Evolutionary conservation across 495 filamentous ascomycete species (phyloP).

Genomic region (Talaromyces ruber): DNA sequence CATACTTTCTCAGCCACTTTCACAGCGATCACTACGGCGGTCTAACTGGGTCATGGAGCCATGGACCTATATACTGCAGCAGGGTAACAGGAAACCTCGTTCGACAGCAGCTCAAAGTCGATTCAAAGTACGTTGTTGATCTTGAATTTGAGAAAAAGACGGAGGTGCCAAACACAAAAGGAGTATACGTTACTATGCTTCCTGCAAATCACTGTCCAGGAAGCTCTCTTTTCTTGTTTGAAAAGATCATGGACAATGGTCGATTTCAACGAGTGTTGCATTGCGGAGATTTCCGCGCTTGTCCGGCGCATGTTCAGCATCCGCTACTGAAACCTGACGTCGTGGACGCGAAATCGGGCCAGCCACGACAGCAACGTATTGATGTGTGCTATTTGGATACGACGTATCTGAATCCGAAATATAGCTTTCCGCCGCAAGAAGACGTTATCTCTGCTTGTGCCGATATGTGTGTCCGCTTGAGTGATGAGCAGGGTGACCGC

Average conservation of each 20-base stretch:
- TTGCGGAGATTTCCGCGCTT: constrained; percentile 93
- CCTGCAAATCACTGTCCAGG: constrained; percentile 95
- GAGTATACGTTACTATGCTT: constrained; percentile 88
- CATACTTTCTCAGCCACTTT: constrained; percentile 97
- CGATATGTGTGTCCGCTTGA: constrained; percentile 72
- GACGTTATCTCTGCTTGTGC: constrained; percentile 82
- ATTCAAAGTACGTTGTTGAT: constrained; percentile 76
- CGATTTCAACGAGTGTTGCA: constrained; percentile 74
- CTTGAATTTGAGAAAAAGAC: constrained; percentile 77
- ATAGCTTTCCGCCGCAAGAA: constrained; percentile 84
- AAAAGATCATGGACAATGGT: constrained; percentile 59
- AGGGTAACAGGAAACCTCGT: constrained; percentile 86
- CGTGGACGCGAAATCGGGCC: constrained; percentile 57
- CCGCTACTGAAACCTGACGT: constrained; percentile 69
- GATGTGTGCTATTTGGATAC: constrained; percentile 96
- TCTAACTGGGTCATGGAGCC: constrained; percentile 76
- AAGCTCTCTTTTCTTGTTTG: constrained; percentile 87
- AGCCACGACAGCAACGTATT: constrained; percentile 70
- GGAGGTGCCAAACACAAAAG: constrained; percentile 70
- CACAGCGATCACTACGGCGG: constrained; percentile 97
- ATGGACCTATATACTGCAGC: constrained; percentile 96
- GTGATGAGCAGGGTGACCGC: constrained; percentile 46
- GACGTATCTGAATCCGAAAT: constrained; percentile 92
- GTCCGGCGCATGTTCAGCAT: constrained; percentile 76
- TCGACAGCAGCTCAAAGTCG: constrained; percentile 72